A percentile compares a stretch with the other conserved stretches of the same genome.
phyloP scores from a whole-genome alignment of 2,329 filamentous ascomycete species.

The Triangularia setosa region DNA sequence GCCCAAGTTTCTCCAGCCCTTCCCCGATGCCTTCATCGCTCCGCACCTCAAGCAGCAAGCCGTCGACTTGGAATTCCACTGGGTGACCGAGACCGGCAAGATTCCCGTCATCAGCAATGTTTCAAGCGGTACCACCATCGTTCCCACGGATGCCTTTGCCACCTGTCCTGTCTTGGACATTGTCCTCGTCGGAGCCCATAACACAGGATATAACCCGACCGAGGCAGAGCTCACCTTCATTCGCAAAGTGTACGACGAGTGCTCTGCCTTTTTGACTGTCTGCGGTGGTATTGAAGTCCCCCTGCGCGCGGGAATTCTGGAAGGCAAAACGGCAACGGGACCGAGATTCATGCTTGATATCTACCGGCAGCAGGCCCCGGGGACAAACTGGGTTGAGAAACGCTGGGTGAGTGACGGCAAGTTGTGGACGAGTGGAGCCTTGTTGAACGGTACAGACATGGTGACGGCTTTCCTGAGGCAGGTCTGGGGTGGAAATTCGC shows the following conservation, averaged over 20 bases:
- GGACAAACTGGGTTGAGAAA: constrained; percentile 36
- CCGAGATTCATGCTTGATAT: constrained; percentile 30
- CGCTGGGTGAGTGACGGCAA: constrained; percentile 36
- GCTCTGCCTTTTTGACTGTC: constrained; percentile 37
- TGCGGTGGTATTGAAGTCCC: constrained; percentile 36
- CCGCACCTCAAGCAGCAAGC: constrained; percentile 21
- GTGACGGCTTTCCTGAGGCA: constrained; percentile 31
- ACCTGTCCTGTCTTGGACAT: constrained; percentile 40
- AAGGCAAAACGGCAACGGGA: constrained; percentile 36
- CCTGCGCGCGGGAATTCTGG: constrained; percentile 34
- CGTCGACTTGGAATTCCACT: constrained; percentile 33
- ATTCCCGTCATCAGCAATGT: background rate
- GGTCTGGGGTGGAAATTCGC: constrained; percentile 29
- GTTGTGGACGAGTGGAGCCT: constrained; percentile 34
- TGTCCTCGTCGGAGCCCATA: constrained; percentile 38
- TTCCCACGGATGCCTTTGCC: constrained; percentile 34
- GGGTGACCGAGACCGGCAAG: constrained; percentile 31
- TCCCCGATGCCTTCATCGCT: constrained; percentile 20
- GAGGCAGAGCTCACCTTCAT: constrained; percentile 35
- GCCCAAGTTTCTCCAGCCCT: constrained; percentile 14
- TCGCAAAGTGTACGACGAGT: constrained; percentile 33
- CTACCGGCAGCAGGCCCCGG: constrained; percentile 29
- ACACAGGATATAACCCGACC: constrained; percentile 28
- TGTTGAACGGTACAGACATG: constrained; percentile 36
- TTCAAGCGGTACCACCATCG: background rate